phyloP scores from a whole-genome alignment of 441 rosid genomes.

The Jatropha multifida region DNA sequence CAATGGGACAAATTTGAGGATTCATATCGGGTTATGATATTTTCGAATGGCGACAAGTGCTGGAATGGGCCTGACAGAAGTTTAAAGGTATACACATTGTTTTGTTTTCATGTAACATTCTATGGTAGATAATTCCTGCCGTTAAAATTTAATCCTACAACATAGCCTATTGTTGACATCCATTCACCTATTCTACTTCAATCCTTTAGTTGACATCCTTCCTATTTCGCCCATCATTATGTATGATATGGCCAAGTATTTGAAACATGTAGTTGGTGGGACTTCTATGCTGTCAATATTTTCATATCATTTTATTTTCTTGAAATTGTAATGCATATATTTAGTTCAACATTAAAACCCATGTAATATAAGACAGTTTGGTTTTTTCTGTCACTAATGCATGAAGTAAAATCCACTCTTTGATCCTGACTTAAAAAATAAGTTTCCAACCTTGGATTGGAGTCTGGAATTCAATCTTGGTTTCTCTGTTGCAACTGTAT shows the following conservation, averaged over 20 bases:
- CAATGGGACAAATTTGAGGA: constrained; percentile 88
- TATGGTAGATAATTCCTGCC: not conserved
- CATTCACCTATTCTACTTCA: not conserved
- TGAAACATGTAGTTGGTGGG: too few relatives aligned
- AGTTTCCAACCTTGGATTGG: not conserved
- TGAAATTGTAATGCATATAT: not conserved
- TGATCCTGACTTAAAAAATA: not conserved
- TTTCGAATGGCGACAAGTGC: constrained; percentile 79
- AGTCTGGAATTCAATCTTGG: not conserved
- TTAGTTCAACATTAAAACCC: not conserved
- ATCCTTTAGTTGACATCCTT: not conserved
- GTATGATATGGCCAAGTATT: not conserved
- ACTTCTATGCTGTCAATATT: too few relatives aligned
- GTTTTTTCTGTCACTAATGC: not conserved
- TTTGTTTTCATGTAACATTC: not conserved
- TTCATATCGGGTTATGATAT: constrained; percentile 60
- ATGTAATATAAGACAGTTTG: not conserved
- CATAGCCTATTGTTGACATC: not conserved
- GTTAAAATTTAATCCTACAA: not conserved
- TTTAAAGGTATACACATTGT: constrained; percentile 51
- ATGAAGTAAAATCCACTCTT: not conserved
- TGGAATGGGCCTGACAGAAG: constrained; percentile 99
- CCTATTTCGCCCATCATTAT: not conserved
- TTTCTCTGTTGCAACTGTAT: not conserved
- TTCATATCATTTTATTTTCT: not conserved